Conservation (phyloP, 2,329 filamentous ascomycete genomes). For the Cladosporium sp. region DNA sequence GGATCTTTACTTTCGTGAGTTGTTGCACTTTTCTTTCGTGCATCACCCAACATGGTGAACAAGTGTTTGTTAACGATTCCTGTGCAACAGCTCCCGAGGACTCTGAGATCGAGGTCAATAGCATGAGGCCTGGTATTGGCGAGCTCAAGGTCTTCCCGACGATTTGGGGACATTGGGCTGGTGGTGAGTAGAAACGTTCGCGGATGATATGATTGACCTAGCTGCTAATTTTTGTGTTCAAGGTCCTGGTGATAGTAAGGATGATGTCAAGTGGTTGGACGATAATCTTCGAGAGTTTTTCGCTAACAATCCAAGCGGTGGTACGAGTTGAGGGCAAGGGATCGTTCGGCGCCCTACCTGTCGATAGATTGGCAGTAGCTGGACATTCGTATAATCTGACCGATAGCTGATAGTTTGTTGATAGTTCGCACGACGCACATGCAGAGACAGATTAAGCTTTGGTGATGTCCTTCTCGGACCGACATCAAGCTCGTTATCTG, state of each 20-base stretch:
- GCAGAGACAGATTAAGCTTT: no score
- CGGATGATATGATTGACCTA: background rate
- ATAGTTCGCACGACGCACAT: no score
- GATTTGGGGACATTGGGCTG: slow-evolving; percentile 43
- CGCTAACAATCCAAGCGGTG: slow-evolving; percentile 13
- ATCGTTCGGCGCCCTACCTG: no score
- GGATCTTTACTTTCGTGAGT: slow-evolving; percentile 72
- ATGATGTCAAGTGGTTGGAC: slow-evolving; percentile 71
- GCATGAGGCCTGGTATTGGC: slow-evolving; percentile 57
- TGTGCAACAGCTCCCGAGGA: slow-evolving; percentile 60
- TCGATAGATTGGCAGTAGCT: no score
- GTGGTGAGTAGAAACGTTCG: slow-evolving; percentile 37
- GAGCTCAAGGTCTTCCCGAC: slow-evolving; percentile 46
- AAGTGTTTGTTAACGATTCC: slow-evolving; percentile 12
- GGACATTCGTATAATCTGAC: no score
- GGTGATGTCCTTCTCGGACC: no score
- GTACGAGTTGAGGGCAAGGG: no score
- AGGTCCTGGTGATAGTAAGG: slow-evolving; percentile 66
- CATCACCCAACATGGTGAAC: background rate
- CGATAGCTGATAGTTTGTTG: no score
- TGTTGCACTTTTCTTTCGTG: background rate
- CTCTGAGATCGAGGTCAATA: slow-evolving; percentile 66
- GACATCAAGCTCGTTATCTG: no score
- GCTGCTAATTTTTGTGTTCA: background rate
- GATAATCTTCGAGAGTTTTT: slow-evolving; percentile 55